Base-by-base conservation (phyloP, 306 rosid species). In the Castanospermum australe region DNA sequence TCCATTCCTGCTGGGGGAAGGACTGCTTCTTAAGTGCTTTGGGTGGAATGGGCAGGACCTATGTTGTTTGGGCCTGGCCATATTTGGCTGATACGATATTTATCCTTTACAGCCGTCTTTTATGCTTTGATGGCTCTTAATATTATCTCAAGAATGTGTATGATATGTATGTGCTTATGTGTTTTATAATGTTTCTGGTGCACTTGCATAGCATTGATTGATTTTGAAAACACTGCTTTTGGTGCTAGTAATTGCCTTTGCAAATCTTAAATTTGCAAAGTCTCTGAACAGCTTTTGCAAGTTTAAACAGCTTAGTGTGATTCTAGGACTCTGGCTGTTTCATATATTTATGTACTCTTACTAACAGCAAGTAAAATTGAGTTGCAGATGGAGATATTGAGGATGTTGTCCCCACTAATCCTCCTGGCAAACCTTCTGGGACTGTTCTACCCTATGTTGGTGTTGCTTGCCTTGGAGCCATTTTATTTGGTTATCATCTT, bases 381-480 rank as follows among this genome's bases (percentile, higher is more conserved):
- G n/a, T 72, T 84, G 90, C 92, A 94, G 98, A 84, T 78, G 95
- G 80, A 66, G 97, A 94, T 82, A 25, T 84, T 76, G 97, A 92
- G 88, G 84, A 77, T 44, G 70, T 82, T 75, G 47, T 86, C 62
- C 83, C 92, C 81, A 47, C 78, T 39, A 85, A 55, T 70, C 79
- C 90, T 74, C 85, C 60, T 0, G 88, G 85, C 5, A 94, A 83
- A 83, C 59, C 94, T 81, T 89, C 97, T 73, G 98, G 97, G 80
- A 89, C 91, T 47, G 98, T 92, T 82, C 84, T 94, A 41, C 98
- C 98, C 33, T 94, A 70, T 75, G 98, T 94, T 42, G 97, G 94
- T 62, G 91, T 94, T 82, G 97, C 98, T 82, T 94, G 98, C 83
- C 90, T 94, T 77, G 98, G 97, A 83, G 97, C 97, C 36, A 88